Conservation (phyloP, 495 filamentous ascomycete genomes). For the Podospora fimiseda region DNA sequence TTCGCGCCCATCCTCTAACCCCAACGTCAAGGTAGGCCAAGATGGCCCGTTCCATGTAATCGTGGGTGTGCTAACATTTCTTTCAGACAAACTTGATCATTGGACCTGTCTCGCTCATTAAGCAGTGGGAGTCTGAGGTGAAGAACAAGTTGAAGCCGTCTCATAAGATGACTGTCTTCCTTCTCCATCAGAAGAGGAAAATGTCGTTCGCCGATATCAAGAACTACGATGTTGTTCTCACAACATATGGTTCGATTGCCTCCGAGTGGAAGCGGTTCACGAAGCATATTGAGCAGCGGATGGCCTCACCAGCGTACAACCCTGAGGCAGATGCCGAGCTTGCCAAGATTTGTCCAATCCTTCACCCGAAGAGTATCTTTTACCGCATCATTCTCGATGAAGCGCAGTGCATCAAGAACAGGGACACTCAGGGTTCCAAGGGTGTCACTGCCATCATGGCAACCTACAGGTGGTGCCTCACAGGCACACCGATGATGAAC, state of each 20-base stretch:
- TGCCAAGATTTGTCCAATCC: conserved; percentile 46
- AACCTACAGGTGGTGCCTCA: conserved; percentile 74
- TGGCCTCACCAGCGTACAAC: conserved; percentile 11
- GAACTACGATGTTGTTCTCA: conserved; percentile 76
- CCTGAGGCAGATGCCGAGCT: conserved; percentile 20
- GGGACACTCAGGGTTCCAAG: conserved; percentile 56
- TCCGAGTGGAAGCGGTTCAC: conserved; percentile 55
- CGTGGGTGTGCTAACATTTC: conserved; percentile 16
- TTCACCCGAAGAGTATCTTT: conserved; percentile 62
- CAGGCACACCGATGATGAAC: conserved; percentile 95
- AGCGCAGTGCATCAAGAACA: conserved; percentile 92
- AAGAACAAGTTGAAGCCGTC: conserved; percentile 54
- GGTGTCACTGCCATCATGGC: conserved; percentile 58
- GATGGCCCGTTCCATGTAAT: too few relatives aligned
- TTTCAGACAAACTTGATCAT: conserved; percentile 75
- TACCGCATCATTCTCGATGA: conserved; percentile 88
- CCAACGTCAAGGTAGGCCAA: conserved; percentile 18
- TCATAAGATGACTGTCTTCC: conserved; percentile 57
- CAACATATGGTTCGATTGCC: conserved; percentile 77
- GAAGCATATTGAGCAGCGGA: conserved; percentile 15
- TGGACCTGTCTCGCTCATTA: conserved; percentile 77
- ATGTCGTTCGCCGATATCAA: conserved; percentile 55
- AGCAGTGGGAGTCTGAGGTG: conserved; percentile 89
- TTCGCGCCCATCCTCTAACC: conserved; percentile 50
- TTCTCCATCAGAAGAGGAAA: conserved; percentile 55